Base-by-base conservation (phyloP, 345 rosid genomes). In the Abelmoschus esculentus region DNA sequence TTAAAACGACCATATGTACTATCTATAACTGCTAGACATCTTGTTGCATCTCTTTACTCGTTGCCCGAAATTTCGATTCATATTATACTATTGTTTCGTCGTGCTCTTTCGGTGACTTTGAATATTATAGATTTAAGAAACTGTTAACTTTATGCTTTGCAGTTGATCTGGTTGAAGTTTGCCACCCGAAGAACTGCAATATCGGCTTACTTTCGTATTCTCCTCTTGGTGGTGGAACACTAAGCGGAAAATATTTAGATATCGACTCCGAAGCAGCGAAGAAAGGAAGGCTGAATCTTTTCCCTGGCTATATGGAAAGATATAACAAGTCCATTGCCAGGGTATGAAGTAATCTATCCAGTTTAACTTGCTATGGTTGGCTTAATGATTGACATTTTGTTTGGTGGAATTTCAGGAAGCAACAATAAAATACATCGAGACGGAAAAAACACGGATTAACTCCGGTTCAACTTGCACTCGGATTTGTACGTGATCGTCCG, bases 231-330 rank as follows among this genome's bases (percentile, higher is more conserved):
- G 92, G 92, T 34, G 97, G 98, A 71, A 31, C 88, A 3, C 80
- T 90, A 68, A 86, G 76, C 26, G 97, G 96, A 49, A 93, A 93
- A 81, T 90, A 93, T 75, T 61, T 90, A 71, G 90, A 76, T 72
- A n/a, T 46, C 5, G 69, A 82, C 40, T 76, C 88, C 15, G 87
- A 89, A 75, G 90, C 88, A 67, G 93, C 92, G 17, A 90, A 72
- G 74, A 87, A 82, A 47, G 84, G 93, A 74, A 87, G 97, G 70
- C 4, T 93, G 57, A 89, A 90, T 82, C 84, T 90, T 56, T 93
- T 89, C 77, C 98, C 96, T 61, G 83, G 87, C 67, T 93, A 84
- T 88, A 93, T 90, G 91, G 90, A 87, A 76, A 85, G 98, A 87
- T 90, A 89, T 72, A 83, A 81, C 18, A 78, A 60, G 71, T 92